A percentile compares a stretch with the other conserved stretches of the same genome.
Evolutionary conservation across 2,329 filamentous ascomycete species (phyloP).

Genomic region (Penicillium sp.): DNA sequence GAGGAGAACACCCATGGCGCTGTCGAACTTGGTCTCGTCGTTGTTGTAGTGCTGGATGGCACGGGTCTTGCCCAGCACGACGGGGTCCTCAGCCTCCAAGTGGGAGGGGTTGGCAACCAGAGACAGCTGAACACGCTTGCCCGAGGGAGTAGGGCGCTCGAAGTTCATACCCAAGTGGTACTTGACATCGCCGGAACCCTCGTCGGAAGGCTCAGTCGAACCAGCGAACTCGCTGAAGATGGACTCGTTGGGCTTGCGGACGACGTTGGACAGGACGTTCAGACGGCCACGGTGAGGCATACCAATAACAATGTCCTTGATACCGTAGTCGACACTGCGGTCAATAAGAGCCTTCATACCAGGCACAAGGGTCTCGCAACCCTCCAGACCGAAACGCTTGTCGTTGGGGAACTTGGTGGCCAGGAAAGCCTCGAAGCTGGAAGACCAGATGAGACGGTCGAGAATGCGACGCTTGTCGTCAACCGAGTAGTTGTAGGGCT

Average conservation of each 20-base stretch:
- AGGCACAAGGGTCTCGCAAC: slow-evolving; percentile 93
- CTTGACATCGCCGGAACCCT: slow-evolving; percentile 98
- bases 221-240: slow-evolving; percentile 99
- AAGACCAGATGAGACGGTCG: slow-evolving; percentile 97
- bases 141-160: slow-evolving; percentile 94
- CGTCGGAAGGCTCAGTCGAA: slow-evolving; percentile 81
- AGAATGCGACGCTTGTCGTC: slow-evolving; percentile 98
- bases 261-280: slow-evolving; percentile 97
- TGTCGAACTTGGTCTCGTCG: slow-evolving; percentile 83
- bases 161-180: slow-evolving; percentile 99
- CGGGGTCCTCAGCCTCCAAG: slow-evolving; percentile 95
- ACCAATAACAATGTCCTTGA: slow-evolving; percentile 99
- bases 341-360: slow-evolving; percentile 99
- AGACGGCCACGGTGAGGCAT: slow-evolving; percentile 99
- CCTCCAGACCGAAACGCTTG: slow-evolving; percentile 98
- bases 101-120: slow-evolving; percentile 98
- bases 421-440: slow-evolving; percentile 93
- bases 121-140: slow-evolving; percentile 98
- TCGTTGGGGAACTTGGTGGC: slow-evolving; percentile 99
- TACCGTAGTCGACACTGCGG: slow-evolving; percentile 94
- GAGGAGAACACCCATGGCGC: slow-evolving; percentile 92
- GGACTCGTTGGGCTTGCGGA: slow-evolving; percentile 98
- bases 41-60: slow-evolving; percentile 99
- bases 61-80: slow-evolving; percentile 95
- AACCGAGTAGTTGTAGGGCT: slow-evolving; percentile 94